Conservation (phyloP, 352 stramenopile genomes). For the Pythium pyrilobum region DNA sequence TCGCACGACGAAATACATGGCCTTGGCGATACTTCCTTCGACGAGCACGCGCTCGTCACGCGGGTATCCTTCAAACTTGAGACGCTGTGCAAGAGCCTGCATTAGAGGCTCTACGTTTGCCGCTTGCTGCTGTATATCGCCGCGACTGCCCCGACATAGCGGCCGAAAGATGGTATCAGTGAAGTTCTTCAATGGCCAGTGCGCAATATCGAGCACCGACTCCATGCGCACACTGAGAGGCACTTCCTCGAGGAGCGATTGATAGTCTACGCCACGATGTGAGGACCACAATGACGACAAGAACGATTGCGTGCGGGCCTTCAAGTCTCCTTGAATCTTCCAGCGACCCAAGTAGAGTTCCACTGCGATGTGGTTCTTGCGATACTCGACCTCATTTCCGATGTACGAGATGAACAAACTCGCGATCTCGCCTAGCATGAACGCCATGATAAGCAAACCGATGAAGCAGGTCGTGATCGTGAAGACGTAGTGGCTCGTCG, state of each 20-base stretch:
- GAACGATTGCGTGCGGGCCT: slow-evolving; percentile 40
- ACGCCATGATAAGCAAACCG: slow-evolving; percentile 51
- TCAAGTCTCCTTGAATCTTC: slow-evolving; percentile 41
- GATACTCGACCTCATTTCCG: slow-evolving; percentile 60
- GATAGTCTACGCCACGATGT: slow-evolving; percentile 54
- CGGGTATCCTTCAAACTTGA: slow-evolving; percentile 61
- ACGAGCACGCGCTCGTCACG: slow-evolving; percentile 51
- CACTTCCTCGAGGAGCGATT: slow-evolving; percentile 46
- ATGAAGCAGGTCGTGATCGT: slow-evolving; percentile 47
- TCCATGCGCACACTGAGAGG: slow-evolving; percentile 43
- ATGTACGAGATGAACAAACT: slow-evolving; percentile 73
- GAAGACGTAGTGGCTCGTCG: slow-evolving; percentile 42
- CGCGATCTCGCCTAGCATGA: slow-evolving; percentile 70
- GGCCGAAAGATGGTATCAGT: slow-evolving; percentile 35
- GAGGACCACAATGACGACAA: slow-evolving; percentile 61
- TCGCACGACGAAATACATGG: slow-evolving; percentile 69
- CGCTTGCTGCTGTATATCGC: slow-evolving; percentile 12
- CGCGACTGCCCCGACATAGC: slow-evolving; percentile 16
- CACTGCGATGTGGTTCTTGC: slow-evolving; percentile 65
- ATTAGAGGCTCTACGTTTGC: slow-evolving; percentile 25
- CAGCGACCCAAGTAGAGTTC: slow-evolving; percentile 50
- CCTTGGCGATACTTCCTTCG: slow-evolving; percentile 55
- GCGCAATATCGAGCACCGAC: slow-evolving; percentile 42
- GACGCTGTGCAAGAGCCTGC: slow-evolving; percentile 32
- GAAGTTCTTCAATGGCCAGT: slow-evolving; percentile 33